Percentiles rank a stretch among this genome's conserved stretches.
Evolutionary conservation across 192 early-diverging fungal species (phyloP).

Genomic region (Podila epicladia): DNA sequence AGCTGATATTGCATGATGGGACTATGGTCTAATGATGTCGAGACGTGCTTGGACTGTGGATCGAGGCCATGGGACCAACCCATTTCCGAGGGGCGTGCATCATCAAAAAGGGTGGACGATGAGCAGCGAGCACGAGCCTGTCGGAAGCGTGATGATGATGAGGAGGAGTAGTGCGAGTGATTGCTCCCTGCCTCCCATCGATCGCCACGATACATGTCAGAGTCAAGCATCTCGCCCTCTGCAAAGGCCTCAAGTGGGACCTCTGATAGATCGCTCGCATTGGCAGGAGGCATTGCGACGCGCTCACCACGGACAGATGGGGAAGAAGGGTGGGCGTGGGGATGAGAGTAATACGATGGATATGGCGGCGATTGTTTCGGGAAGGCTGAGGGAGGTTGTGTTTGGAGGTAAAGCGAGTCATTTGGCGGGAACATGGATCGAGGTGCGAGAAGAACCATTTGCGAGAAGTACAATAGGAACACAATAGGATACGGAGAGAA

Average conservation of each 20-base stretch:
- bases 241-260: conserved; percentile 29
- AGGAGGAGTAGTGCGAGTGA: neutral
- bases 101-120: conserved; percentile 45
- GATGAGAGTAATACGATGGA: neutral
- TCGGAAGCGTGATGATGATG: conserved; percentile 9
- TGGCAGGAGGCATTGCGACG: conserved; percentile 14
- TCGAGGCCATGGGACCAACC: neutral
- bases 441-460: no score
- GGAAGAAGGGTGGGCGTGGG: neutral
- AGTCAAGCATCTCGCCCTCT: conserved; percentile 35
- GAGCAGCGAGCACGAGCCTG: conserved; percentile 31
- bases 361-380: no score
- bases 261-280: conserved; percentile 34
- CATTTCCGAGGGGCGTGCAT: conserved; percentile 15
- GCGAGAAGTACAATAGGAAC: no score
- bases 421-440: no score
- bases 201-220: neutral
- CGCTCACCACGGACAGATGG: conserved; percentile 17
- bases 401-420: no score
- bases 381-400: no score
- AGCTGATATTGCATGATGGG: no score
- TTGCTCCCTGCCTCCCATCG: neutral
- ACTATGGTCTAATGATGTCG: neutral
- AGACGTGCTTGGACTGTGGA: neutral
- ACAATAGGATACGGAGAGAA: no score